phyloP scores from a whole-genome alignment of 176 grass and related monocot genomes.

The Phoenix roebelenii region DNA sequence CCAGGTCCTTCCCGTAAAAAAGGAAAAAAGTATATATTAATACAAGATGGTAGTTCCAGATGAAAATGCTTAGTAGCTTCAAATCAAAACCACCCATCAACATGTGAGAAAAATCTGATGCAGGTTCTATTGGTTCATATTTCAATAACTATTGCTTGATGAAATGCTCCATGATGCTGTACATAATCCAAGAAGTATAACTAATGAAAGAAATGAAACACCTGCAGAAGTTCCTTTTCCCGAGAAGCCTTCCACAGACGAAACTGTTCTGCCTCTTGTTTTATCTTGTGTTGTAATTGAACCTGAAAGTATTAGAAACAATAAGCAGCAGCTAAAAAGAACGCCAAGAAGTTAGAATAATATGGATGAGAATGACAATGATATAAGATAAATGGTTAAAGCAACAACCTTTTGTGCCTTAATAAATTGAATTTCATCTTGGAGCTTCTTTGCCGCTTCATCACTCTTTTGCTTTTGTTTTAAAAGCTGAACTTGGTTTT shows the following conservation, averaged over 20 bases:
- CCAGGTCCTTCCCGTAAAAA: too few species aligned
- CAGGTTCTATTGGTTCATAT: too few species aligned
- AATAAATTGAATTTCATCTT: constrained; percentile 98
- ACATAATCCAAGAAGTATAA: too few species aligned
- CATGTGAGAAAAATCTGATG: too few species aligned
- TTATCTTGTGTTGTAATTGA: constrained; percentile 95
- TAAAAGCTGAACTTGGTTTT: constrained; percentile 88
- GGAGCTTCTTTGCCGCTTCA: constrained; percentile 92
- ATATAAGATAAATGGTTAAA: constrained; percentile 5
- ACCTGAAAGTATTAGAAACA: constrained; percentile 30
- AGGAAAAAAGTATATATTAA: too few species aligned
- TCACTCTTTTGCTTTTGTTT: constrained; percentile 99
- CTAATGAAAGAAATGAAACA: constrained; percentile 16
- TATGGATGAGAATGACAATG: neutral
- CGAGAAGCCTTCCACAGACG: constrained; percentile 91
- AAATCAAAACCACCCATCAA: too few species aligned
- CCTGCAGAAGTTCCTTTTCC: constrained; percentile 97
- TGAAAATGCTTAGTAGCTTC: too few species aligned
- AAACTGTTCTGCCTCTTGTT: constrained; percentile 97
- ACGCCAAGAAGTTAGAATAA: constrained; percentile 9
- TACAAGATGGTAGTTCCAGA: too few species aligned
- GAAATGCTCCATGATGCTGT: too few species aligned
- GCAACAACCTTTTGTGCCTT: constrained; percentile 72
- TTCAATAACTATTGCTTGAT: too few species aligned
- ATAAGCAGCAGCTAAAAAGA: neutral